Conservation (phyloP, 2,329 filamentous ascomycete genomes). For the Dactylonectria estremocensis region DNA sequence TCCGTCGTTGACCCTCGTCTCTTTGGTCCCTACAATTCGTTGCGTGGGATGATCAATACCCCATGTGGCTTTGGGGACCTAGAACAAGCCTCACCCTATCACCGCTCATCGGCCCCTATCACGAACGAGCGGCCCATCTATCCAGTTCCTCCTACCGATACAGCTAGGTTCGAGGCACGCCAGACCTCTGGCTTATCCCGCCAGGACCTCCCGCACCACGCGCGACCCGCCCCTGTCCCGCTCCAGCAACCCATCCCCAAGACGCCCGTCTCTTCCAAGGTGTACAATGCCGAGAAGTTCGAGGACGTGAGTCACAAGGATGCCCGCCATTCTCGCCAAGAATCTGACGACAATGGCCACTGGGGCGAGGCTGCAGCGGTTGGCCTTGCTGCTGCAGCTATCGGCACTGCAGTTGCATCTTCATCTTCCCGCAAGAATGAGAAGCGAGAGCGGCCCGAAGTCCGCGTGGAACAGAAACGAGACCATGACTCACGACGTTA, state of each 20-base stretch:
- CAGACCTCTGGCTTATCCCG: conserved; percentile 63
- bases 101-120: conserved; percentile 44
- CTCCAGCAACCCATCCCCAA: conserved; percentile 91
- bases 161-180: conserved; percentile 71
- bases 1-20: conserved; percentile 71
- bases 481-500: conserved; percentile 36
- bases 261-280: conserved; percentile 77
- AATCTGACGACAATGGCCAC: conserved; percentile 55
- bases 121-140: conserved; percentile 62
- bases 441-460: conserved; percentile 32
- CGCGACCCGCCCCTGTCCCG: conserved; percentile 73
- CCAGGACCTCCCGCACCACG: conserved; percentile 57
- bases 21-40: conserved; percentile 74
- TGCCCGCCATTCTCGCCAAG: conserved; percentile 47
- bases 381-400: conserved; percentile 65
- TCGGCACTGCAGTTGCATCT: conserved; percentile 55
- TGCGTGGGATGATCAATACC: conserved; percentile 67
- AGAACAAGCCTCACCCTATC: conserved; percentile 44
- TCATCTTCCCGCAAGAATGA: conserved; percentile 42
- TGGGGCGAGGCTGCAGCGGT: conserved; percentile 63
- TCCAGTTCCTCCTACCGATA: conserved; percentile 77
- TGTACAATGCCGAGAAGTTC: conserved; percentile 71
- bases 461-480: conserved; percentile 40
- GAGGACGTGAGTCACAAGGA: conserved; percentile 56
- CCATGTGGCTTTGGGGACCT: conserved; percentile 69